Evolutionary conservation across 2,329 filamentous ascomycete species (phyloP), one percentile per base, ranked within the genome.

Genomic region (Penicillium sp.): DNA sequence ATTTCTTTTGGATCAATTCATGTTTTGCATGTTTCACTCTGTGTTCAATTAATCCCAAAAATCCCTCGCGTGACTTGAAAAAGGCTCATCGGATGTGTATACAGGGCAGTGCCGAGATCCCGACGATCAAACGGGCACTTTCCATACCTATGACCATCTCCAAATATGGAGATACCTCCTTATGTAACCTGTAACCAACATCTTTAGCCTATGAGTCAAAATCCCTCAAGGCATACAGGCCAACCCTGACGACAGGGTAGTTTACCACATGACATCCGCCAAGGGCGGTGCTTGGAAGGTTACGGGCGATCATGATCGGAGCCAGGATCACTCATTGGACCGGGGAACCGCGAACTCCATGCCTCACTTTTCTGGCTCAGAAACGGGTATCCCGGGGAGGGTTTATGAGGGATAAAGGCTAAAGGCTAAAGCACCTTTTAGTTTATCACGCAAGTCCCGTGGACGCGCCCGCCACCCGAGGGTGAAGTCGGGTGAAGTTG

Each of bases 121-220:
- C n/a, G 49, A 35, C 9, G 26, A 35, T 51, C 30, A 51, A 51
- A 51, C 49, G 35, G 35, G 35, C 33, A 13, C n/a, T 22, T 8
- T 13, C 28, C 4, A 51, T 22, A 51, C 44, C 44, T 28, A 17
- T 37, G 35, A 37, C 26, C 24, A 28, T 28, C 24, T 47, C 24
- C 12, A n/a, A 28, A 4, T n/a, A 17, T 47, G 24, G 13, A 28
- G 24, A 47, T 24, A 33, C 9, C 30, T 12, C 6, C 30, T 10
- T 33, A 44, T 44, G 40, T 22, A 47, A 9, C 24, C 12, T 45
- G 53, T 13, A 56, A 15, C 35, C n/a, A 12, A 10, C 22, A 35
- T 22, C 7, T 24, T 17, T 50, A 24, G 33, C 44, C 56, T 30
- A 30, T 58, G 56, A 58, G 45, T 51, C 56, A 58, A 58, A 51